phyloP scores from a whole-genome alignment of 1,284 basidiomycete species.

The Porodaedalea pini region DNA sequence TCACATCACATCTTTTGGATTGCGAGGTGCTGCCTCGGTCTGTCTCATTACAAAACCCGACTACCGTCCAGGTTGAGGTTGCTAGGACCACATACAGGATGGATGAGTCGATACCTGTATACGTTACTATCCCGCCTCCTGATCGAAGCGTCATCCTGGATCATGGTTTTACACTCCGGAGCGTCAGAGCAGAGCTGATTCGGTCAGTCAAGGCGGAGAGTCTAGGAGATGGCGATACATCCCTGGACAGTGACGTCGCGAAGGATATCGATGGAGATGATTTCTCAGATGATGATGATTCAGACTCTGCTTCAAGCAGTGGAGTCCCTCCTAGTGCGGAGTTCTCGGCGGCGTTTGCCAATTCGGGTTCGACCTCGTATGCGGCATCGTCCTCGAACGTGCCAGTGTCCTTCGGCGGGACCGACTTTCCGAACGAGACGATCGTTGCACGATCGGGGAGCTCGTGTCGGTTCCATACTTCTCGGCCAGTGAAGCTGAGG shows the following conservation, averaged over 20 bases:
- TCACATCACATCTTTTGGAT: constrained; percentile 57
- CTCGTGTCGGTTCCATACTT: constrained; percentile 73
- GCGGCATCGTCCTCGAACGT: constrained; percentile 2
- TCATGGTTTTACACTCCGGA: constrained; percentile 65
- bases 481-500: constrained; percentile 61
- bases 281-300: constrained; percentile 9
- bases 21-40: constrained; percentile 57
- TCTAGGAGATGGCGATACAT: constrained; percentile 29
- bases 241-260: constrained; percentile 25
- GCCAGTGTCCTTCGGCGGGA: background rate
- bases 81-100: constrained; percentile 65
- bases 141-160: constrained; percentile 58
- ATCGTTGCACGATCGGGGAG: constrained; percentile 72
- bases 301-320: constrained; percentile 11
- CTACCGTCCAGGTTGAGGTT: constrained; percentile 62
- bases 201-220: constrained; percentile 53
- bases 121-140: constrained; percentile 73
- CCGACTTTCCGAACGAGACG: constrained; percentile 41
- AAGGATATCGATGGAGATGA: constrained; percentile 26
- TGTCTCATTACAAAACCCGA: constrained; percentile 55
- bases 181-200: constrained; percentile 69
- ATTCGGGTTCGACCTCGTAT: constrained; percentile 20
- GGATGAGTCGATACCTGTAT: constrained; percentile 69
- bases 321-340: constrained; percentile 19
- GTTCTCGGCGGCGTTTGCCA: constrained; percentile 23